Evolutionary conservation across 2,329 filamentous ascomycete species (phyloP).

Genomic region (Neonectria ditissima): DNA sequence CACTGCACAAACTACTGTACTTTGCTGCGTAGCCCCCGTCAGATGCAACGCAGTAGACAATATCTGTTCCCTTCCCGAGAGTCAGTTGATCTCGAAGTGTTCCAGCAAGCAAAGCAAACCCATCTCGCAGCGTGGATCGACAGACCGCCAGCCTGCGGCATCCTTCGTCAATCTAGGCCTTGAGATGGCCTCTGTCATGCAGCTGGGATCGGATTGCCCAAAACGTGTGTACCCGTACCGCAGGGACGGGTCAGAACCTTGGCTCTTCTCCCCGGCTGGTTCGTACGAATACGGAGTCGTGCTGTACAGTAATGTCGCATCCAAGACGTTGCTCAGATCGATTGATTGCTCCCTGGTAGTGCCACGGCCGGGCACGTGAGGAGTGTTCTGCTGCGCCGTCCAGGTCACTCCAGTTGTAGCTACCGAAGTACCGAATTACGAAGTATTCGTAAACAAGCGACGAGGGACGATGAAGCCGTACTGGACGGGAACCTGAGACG

Average conservation of each 20-base stretch:
- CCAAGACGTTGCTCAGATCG: conserved; percentile 11
- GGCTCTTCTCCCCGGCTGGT: neutral
- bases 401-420: neutral
- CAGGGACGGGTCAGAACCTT: conserved; percentile 8
- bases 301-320: neutral
- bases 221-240: conserved; percentile 17
- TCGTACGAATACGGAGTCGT: conserved; percentile 3
- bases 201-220: conserved; percentile 18
- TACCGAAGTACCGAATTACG: neutral
- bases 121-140: conserved; percentile 16
- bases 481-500: conserved; percentile 18
- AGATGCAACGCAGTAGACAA: too few relatives aligned
- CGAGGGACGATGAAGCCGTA: conserved; percentile 19
- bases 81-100: neutral
- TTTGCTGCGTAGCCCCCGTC: too few relatives aligned
- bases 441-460: conserved; percentile 8
- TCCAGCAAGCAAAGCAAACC: neutral
- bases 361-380: conserved; percentile 21
- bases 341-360: conserved; percentile 4
- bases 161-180: conserved; percentile 9
- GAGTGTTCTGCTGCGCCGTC: neutral
- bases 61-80: too few relatives aligned
- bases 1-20: neutral
- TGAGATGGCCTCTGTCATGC: conserved; percentile 16
- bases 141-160: neutral